Conservation (phyloP, 2,329 filamentous ascomycete species). For the Ambrosiella beaveri region DNA sequence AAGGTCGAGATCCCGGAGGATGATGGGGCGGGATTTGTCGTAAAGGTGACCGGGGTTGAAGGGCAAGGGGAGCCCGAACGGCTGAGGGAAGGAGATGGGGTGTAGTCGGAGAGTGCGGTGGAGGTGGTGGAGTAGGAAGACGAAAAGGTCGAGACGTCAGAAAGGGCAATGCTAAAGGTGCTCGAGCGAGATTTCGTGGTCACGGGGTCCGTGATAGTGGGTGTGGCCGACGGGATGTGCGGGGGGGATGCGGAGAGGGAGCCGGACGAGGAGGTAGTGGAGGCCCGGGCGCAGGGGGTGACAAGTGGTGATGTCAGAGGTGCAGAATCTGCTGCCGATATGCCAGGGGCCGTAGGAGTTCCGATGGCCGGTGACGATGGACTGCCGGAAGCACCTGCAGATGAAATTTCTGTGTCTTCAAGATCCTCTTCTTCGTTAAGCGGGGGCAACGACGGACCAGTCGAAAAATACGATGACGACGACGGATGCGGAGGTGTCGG, state of each 20-base stretch:
- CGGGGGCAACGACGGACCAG: too few species aligned
- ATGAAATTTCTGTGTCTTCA: too few species aligned
- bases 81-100: constrained; percentile 7
- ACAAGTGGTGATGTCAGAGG: constrained; percentile 12
- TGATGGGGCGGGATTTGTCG: constrained; percentile 13
- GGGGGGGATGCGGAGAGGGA: constrained; percentile 18
- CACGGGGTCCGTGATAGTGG: neutral
- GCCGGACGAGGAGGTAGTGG: constrained; percentile 16
- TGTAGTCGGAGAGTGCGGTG: constrained; percentile 8
- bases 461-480: too few species aligned
- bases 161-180: constrained; percentile 15
- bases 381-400: too few species aligned
- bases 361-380: neutral
- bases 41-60: constrained; percentile 12
- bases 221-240: constrained; percentile 16
- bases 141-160: constrained; percentile 16
- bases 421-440: too few species aligned
- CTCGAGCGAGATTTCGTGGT: constrained; percentile 15
- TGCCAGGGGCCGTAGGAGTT: neutral
- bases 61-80: constrained; percentile 8
- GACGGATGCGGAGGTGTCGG: too few species aligned
- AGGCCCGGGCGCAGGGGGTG: constrained; percentile 14
- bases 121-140: constrained; percentile 6
- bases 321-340: neutral
- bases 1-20: constrained; percentile 9